Conservation (phyloP, 768 basidiomycete species). For the Tricholoma furcatifolium region DNA sequence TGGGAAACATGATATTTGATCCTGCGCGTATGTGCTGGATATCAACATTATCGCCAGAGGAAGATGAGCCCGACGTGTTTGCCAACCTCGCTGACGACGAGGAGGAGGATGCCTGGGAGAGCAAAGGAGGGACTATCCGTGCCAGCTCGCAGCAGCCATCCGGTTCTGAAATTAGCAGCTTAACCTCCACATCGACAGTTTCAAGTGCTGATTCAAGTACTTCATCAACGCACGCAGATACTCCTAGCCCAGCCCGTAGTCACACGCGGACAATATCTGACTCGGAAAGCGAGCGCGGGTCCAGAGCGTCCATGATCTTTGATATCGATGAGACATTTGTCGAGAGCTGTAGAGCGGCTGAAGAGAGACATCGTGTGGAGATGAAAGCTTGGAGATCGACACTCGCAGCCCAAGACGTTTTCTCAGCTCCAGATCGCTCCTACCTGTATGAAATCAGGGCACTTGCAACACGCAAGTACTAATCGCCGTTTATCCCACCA, state of each 20-base stretch:
- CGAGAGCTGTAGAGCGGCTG: conserved; percentile 70
- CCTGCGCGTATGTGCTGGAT: conserved; percentile 95
- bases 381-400: conserved; percentile 76
- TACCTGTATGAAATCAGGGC: conserved; percentile 81
- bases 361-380: conserved; percentile 79
- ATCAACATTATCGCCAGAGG: conserved; percentile 78
- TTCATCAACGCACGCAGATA: conserved; percentile 32
- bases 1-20: conserved; percentile 98
- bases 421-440: conserved; percentile 53
- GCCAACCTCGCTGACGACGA: conserved; percentile 92
- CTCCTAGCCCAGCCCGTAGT: conserved; percentile 61
- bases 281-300: conserved; percentile 76
- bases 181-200: conserved; percentile 26
- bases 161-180: conserved; percentile 31
- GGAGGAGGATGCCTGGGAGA: conserved; percentile 72
- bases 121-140: conserved; percentile 78
- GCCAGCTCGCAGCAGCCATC: conserved; percentile 42
- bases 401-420: conserved; percentile 35
- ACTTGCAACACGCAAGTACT: conserved; percentile 83
- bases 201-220: conserved; percentile 22
- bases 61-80: conserved; percentile 96
- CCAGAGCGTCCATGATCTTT: conserved; percentile 74
- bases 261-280: conserved; percentile 70
- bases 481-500: conserved; percentile 22
- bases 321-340: conserved; percentile 77